These are phyloP conservation scores for Starmerella apis DNA, from an alignment of 805 yeast species.

Conservation along the genomic window DNA sequence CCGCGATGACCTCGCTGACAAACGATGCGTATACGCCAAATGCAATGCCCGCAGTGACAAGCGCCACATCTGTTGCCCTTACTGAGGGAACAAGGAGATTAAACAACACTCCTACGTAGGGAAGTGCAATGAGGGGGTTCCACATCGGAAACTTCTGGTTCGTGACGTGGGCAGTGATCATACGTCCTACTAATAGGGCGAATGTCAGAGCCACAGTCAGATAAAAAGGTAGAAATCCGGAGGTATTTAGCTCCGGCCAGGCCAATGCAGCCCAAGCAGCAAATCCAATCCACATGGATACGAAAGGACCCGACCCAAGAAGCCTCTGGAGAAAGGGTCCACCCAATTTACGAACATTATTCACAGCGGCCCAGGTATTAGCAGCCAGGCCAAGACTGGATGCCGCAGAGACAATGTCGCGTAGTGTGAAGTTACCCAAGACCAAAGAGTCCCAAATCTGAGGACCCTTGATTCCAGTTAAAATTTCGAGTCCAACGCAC, in stretches of 20 bases:
- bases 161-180: slow-evolving; percentile 78
- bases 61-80: slow-evolving; percentile 37
- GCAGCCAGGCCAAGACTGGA: slow-evolving; percentile 36
- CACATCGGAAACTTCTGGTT: slow-evolving; percentile 61
- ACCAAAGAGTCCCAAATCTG: slow-evolving; percentile 43
- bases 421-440: slow-evolving; percentile 31
- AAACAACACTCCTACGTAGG: slow-evolving; percentile 63
- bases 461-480: slow-evolving; percentile 64
- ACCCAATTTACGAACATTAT: slow-evolving; percentile 39
- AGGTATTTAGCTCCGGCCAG: slow-evolving; percentile 36
- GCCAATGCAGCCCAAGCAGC: slow-evolving; percentile 38
- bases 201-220: slow-evolving; percentile 50
- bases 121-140: slow-evolving; percentile 43
- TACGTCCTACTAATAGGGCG: slow-evolving; percentile 85
- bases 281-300: slow-evolving; percentile 44
- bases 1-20: slow-evolving; percentile 65
- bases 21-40: slow-evolving; percentile 55
- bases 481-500: slow-evolving; percentile 43
- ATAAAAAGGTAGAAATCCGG: slow-evolving; percentile 44
- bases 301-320: slow-evolving; percentile 56
- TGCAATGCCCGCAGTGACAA: slow-evolving; percentile 51
- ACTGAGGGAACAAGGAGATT: slow-evolving; percentile 51
- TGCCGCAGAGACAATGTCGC: not conserved
- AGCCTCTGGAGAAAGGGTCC: slow-evolving; percentile 27
- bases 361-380: slow-evolving; percentile 55